Base-by-base conservation (phyloP, 352 stramenopile species). In the Blastocystis sp. region DNA sequence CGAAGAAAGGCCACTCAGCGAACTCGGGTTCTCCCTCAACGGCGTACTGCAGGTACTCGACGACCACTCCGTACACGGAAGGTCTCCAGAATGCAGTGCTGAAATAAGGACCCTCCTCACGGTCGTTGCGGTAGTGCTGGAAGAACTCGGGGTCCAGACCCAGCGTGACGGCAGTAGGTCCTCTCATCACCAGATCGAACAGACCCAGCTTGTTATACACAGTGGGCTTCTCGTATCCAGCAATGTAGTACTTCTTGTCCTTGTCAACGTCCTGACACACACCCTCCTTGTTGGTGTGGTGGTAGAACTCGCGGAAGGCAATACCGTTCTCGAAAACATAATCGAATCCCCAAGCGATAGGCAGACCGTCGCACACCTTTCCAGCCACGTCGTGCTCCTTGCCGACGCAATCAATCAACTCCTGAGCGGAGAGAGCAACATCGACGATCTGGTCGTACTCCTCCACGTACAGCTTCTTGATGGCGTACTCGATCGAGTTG, bases 381-480 rank as follows among this genome's bases (percentile, higher is more conserved):
- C 53, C 53, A 8, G 11, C 53, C 53, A 61, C n/a, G n/a, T 29
- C 53, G 53, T 61, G 53, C 53, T 61, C 53, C 53, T 61, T 29
- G 53, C 53, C 53, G 9, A 61, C 53, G 53, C 53, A 61, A 29
- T 61, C 53, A 61, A 61, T 61, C 53, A 61, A 21, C 53, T 61
- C 53, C 53, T 61, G 53, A 18, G 0, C 53, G 24, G 53, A 61
- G 53, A 61, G 53, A 18, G 53, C 53, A 6, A 61, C 53, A 9
- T 61, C 53, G 9, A 61, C 53, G 11, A 61, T 18, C 53, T 61
- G 53, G n/a, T 61, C 53, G 53, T 61, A 61, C 11, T 18, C n/a
- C 11, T 61, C 53, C 53, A 61, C 9, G n/a, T 61, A 61, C 53
- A 61, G 53, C 53, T 61, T 61, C 53, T 61, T 61, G 53, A 61